Percentiles rank a stretch among this genome's conserved stretches.
These are phyloP conservation scores for Areca catechu DNA, from an alignment of 176 grass and related monocot species.

Conservation along the genomic window DNA sequence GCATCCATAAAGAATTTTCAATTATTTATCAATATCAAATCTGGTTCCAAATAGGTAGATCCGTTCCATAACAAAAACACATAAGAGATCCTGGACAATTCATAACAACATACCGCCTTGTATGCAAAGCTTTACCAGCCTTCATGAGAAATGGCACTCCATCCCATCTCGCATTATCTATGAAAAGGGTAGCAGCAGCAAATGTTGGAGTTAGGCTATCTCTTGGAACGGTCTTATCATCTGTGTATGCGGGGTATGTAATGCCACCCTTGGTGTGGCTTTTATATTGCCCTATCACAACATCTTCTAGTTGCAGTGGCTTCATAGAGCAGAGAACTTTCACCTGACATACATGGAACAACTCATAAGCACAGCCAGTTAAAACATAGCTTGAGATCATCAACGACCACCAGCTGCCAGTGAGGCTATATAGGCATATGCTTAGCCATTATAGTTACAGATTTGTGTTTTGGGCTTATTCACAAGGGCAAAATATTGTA, in stretches of 20 bases:
- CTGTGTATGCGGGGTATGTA: constrained; percentile 64
- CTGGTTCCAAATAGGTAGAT: no score
- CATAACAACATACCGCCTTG: no score
- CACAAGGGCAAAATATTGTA: not conserved
- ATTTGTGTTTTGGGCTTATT: no score
- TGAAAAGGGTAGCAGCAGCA: constrained; percentile 77
- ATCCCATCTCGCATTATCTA: constrained; percentile 94
- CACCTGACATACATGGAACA: constrained; percentile 39
- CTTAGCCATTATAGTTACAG: no score
- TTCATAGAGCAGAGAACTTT: constrained; percentile 94
- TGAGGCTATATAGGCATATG: no score
- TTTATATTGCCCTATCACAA: constrained; percentile 78
- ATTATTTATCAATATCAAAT: no score
- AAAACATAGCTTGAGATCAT: no score
- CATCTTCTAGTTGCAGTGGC: constrained; percentile 67
- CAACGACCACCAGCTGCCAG: no score
- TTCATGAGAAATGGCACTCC: constrained; percentile 99
- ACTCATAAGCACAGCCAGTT: no score
- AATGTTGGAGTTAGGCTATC: constrained; percentile 80
- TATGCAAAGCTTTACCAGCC: constrained; percentile 69
- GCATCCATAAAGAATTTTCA: not conserved
- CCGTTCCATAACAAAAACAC: no score
- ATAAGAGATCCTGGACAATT: no score
- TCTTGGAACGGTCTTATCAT: constrained; percentile 78
- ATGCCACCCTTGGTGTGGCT: constrained; percentile 61